Percentiles rank a stretch among this genome's conserved stretches.
These are phyloP conservation scores for Talaromyces adpressus DNA, from an alignment of 495 filamentous ascomycete species.

Conservation along the genomic window DNA sequence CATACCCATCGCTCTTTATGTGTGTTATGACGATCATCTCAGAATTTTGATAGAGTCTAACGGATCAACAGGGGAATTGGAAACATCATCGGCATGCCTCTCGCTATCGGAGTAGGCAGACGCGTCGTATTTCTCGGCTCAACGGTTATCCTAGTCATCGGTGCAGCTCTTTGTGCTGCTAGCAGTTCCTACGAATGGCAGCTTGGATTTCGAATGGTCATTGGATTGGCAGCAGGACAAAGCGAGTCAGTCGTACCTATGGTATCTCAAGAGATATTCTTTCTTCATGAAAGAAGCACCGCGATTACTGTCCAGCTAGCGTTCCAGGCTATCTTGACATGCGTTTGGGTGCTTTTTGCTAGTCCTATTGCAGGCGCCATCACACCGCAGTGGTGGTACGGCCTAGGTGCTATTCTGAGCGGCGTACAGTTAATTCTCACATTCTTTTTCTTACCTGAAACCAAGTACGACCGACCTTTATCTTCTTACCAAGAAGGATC, in stretches of 20 bases:
- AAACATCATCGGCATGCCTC: slow-evolving; percentile 33
- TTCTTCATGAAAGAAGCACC: slow-evolving; percentile 27
- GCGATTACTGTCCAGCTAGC: slow-evolving; percentile 26
- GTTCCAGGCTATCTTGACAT: slow-evolving; percentile 21
- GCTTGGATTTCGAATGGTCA: slow-evolving; percentile 21
- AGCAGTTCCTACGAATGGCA: slow-evolving; percentile 20
- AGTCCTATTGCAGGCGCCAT: slow-evolving; percentile 29
- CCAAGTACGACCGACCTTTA: slow-evolving; percentile 39
- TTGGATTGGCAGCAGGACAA: slow-evolving; percentile 26
- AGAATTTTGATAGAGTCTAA: background rate
- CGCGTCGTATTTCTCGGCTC: slow-evolving; percentile 27
- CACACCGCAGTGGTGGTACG: slow-evolving; percentile 30
- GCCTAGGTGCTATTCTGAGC: slow-evolving; percentile 21
- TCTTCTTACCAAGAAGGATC: slow-evolving; percentile 17
- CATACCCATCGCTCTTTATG: slow-evolving; percentile 26
- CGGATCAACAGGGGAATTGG: slow-evolving; percentile 23
- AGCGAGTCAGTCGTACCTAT: slow-evolving; percentile 29
- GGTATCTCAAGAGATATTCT: slow-evolving; percentile 35
- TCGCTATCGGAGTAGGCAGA: slow-evolving; percentile 32
- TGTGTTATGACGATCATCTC: background rate
- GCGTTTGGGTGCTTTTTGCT: slow-evolving; percentile 24
- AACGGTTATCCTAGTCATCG: slow-evolving; percentile 19
- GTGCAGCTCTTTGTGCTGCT: slow-evolving; percentile 17
- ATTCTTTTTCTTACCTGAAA: slow-evolving; percentile 63
- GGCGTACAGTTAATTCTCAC: slow-evolving; percentile 45